phyloP scores from a whole-genome alignment of 192 early-diverging fungal species.

The Entomortierella beljakovae region DNA sequence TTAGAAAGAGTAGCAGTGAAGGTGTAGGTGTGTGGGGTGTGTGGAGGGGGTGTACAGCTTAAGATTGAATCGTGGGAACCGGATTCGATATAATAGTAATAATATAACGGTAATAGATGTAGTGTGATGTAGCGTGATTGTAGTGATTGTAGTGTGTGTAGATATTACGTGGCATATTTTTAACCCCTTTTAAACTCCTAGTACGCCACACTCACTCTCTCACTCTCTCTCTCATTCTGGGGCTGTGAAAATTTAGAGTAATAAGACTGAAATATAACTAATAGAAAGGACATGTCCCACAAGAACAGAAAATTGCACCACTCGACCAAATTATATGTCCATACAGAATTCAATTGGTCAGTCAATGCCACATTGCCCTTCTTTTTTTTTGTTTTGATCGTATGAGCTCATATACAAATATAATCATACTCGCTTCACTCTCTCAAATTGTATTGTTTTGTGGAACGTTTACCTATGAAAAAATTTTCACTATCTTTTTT shows the following conservation, averaged over 20 bases:
- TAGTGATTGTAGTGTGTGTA: neutral
- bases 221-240: neutral
- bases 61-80: constrained; percentile 12
- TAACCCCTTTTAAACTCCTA: neutral
- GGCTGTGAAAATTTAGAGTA: neutral
- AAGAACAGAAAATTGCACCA: constrained; percentile 20
- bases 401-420: constrained; percentile 10
- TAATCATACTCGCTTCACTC: no score
- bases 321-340: constrained; percentile 9
- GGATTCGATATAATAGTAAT: neutral
- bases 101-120: neutral
- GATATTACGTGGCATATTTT: neutral
- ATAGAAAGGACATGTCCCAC: neutral
- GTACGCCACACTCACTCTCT: no score
- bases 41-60: no score
- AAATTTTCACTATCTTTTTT: constrained; percentile 10
- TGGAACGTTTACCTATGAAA: constrained; percentile 18
- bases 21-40: neutral
- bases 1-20: neutral
- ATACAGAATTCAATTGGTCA: neutral
- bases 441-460: neutral
- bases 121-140: neutral
- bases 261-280: neutral
- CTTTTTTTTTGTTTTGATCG: neutral
- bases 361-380: no score